phyloP scores from a whole-genome alignment of 352 stramenopile species.

The Phytophthora cryptogea region DNA sequence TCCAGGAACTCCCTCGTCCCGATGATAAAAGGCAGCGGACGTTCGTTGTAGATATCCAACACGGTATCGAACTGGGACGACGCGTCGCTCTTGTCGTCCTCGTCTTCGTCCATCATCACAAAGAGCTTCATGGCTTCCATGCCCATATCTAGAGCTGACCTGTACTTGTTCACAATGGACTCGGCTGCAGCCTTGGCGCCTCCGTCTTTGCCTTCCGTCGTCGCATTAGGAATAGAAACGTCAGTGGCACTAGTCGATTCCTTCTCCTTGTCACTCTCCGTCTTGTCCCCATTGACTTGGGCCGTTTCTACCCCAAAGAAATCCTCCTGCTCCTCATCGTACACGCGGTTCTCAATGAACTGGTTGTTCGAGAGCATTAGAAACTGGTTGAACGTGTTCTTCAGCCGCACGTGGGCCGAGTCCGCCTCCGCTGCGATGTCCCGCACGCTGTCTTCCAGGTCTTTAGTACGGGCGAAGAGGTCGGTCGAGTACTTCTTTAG shows the following conservation, averaged over 20 bases:
- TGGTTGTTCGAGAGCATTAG: slow-evolving; percentile 88
- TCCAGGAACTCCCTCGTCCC: slow-evolving; percentile 86
- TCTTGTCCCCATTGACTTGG: slow-evolving; percentile 2
- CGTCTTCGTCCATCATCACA: slow-evolving; percentile 77
- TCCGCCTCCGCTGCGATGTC: slow-evolving; percentile 73
- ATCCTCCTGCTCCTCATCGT: slow-evolving; percentile 87
- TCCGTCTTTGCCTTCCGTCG: slow-evolving; percentile 22
- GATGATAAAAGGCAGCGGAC: slow-evolving; percentile 87
- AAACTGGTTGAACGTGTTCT: slow-evolving; percentile 90
- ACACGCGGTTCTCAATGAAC: slow-evolving; percentile 91
- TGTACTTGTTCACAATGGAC: slow-evolving; percentile 76
- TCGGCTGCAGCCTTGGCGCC: slow-evolving; percentile 39
- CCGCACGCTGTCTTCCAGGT: slow-evolving; percentile 70
- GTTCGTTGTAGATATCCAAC: slow-evolving; percentile 90
- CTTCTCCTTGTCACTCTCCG: slow-evolving; percentile 5
- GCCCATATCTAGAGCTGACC: slow-evolving; percentile 76
- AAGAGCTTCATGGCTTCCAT: slow-evolving; percentile 88
- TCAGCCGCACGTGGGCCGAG: slow-evolving; percentile 69
- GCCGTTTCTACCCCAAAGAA: slow-evolving; percentile 44
- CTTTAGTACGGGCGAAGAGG: slow-evolving; percentile 74
- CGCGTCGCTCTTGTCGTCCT: slow-evolving; percentile 55
- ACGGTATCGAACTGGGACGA: slow-evolving; percentile 72
- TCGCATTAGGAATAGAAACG: not conserved
- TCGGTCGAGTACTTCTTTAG: slow-evolving; percentile 71
- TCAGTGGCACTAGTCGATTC: not conserved